phyloP scores from a whole-genome alignment of 768 basidiomycete genomes.

The Cystofilobasidium bisporidii region DNA sequence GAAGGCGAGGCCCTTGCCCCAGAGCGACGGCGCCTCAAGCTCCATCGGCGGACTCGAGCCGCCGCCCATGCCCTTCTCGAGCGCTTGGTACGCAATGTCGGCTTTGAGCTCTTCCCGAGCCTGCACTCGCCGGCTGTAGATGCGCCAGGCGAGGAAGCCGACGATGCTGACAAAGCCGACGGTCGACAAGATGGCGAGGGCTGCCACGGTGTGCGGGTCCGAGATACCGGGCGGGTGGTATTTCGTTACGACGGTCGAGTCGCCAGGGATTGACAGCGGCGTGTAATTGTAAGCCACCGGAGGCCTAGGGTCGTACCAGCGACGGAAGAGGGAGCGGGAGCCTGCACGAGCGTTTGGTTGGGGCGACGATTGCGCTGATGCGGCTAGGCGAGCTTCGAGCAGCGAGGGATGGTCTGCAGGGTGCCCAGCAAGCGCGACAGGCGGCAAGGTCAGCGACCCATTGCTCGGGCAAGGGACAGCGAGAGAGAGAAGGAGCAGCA shows the following conservation, averaged over 20 bases:
- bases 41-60: not conserved
- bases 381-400: no score
- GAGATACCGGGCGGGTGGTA: not conserved
- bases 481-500: no score
- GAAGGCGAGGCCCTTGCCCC: not conserved
- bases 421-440: no score
- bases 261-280: slow-evolving; percentile 3
- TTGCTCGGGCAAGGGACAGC: no score
- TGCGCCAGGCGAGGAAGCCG: not conserved
- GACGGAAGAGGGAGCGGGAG: not conserved
- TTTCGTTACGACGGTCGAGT: not conserved
- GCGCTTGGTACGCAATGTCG: not conserved
- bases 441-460: no score
- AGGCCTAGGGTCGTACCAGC: not conserved
- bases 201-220: not conserved
- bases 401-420: no score
- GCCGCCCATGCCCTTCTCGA: slow-evolving; percentile 8
- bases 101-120: not conserved
- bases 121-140: not conserved
- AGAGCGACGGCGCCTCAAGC: not conserved
- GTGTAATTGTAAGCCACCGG: not conserved
- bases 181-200: not conserved
- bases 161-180: not conserved
- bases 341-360: not conserved
- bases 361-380: not conserved